These are phyloP conservation scores for Saccharomycopsis hybrid DNA, from an alignment of 1,139 yeast genomes.

Conservation along the genomic window DNA sequence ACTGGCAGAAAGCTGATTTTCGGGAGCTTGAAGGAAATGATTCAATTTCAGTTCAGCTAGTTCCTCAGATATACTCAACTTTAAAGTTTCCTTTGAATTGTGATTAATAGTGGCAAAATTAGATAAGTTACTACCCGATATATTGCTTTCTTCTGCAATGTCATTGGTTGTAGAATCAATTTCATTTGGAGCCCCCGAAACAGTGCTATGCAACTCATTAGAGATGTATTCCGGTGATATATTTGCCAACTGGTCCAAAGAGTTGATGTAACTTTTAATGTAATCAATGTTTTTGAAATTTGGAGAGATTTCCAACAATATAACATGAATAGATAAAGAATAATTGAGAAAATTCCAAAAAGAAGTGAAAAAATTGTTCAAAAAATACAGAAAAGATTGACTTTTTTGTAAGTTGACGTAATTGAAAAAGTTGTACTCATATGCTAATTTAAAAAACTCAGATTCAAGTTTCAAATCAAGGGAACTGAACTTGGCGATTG, in stretches of 20 bases:
- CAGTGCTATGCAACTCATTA: background rate
- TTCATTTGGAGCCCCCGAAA: background rate
- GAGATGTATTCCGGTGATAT: conserved; percentile 14
- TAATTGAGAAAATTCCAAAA: conserved; percentile 13
- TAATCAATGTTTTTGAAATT: conserved; percentile 9
- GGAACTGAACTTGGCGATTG: background rate
- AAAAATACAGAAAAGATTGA: background rate
- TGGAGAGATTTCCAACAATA: conserved; percentile 15
- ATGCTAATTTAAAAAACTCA: conserved; percentile 2
- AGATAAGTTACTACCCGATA: no score
- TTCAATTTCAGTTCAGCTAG: conserved; percentile 10
- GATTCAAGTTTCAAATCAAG: conserved; percentile 9
- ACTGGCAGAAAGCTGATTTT: no score
- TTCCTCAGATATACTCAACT: conserved; percentile 2
- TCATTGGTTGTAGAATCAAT: background rate
- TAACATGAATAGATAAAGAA: conserved; percentile 16
- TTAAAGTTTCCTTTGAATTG: background rate
- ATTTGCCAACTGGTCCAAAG: conserved; percentile 16
- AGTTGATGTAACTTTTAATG: conserved; percentile 8
- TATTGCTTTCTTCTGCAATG: background rate
- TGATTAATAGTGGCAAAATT: background rate
- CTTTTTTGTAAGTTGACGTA: background rate
- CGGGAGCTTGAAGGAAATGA: background rate
- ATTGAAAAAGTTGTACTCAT: conserved; percentile 4
- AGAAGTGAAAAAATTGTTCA: conserved; percentile 9